Evolutionary conservation across 2,329 filamentous ascomycete species (phyloP), one percentile per base, ranked within the genome.

Genomic region (Claviceps sp.): DNA sequence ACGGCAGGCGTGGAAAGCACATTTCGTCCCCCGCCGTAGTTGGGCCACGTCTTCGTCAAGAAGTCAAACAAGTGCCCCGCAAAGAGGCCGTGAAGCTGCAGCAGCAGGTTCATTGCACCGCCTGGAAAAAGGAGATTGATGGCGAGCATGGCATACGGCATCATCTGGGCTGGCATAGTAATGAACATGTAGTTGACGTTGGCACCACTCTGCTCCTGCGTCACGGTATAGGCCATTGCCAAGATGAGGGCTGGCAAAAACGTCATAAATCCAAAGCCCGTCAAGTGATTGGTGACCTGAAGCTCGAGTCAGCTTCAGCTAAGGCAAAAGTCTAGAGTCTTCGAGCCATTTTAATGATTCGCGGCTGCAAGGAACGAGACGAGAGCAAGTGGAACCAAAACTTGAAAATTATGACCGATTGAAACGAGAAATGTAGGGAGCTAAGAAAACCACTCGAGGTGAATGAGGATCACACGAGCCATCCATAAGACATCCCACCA

Each of bases 41-140:
- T 81, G 5, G 93, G 93, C 75, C 89, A 97, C 43, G 96, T 76
- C 48, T 87, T 80, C 2, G 87, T 89, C 48, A 96, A 68, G 63
- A 97, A 98, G 65, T 97, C 87, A 68, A 89, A 95, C 19, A 93
- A 62, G 65, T 98, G 93, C 4, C 90, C 90, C 13, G 90, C 87
- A 44, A 95, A 57, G 11, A 98, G 74, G n/a, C 93, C 93, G 38
- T 80, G 87, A 4, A 81, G 67, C 62, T 94, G 82, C 4, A 82
- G 61, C 52, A 86, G 63, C 11, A 86, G 76, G 17, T 69, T 69
- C 3, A 66, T 58, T 39, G 75, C 74, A 11, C 84, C 83, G 5
- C 70, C 74, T 0, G 60, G 63, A 63, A 86, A 79, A 50, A 97
- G 71, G 22, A 95, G 74, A 11, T 84, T 85, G 60, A 89, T 71